Evolutionary conservation across 2,329 filamentous ascomycete species (phyloP), one percentile per base, ranked within the genome.

Genomic region (Ophiostoma quercus): DNA sequence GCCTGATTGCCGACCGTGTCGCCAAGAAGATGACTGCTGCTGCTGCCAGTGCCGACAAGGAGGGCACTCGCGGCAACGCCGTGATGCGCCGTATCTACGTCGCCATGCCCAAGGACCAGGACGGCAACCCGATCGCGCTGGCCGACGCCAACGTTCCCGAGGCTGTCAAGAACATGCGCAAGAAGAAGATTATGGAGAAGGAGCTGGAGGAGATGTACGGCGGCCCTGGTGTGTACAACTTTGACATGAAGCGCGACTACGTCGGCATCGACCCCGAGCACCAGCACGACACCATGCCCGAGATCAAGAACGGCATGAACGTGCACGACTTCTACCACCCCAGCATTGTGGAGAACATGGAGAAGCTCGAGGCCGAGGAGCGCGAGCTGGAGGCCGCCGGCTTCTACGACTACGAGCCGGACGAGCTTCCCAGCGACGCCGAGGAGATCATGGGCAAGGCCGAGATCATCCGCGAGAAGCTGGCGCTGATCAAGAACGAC

Each of bases 291-390:
- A 92, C 91, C 81, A 91, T 98, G 69, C 95, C 95, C 41, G 95
- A 99, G 80, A 85, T 97, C 67, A 91, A 94, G 79, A 89, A 98
- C 77, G 95, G 95, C 80, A 94, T 94, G 85, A 99, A 99, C 79
- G 92, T 99, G 71, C 95, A 94, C 82, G 95, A 99, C 80, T 99
- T 92, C 79, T 88, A 99, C 77, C 95, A 98, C 77, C 94, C 94
- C 0, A 96, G 99, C 70, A 99, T 99, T 77, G 95, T 97, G 77
- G 86, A 88, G 74, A 98, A 97, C 83, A 87, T 99, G 67, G 89
- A 90, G 68, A 92, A 92, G 70, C 85, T 99, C 43, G 95, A 99
- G 80, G 94, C 94, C 73, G 96, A 99, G 78, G 95, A 99, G 79
- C 94, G 97, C 82, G 90, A 90, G 76, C 87, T 98, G 16, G 91